These are phyloP conservation scores for Actinomortierella ambigua DNA, from an alignment of 371 early-diverging fungal species.

Conservation along the genomic window DNA sequence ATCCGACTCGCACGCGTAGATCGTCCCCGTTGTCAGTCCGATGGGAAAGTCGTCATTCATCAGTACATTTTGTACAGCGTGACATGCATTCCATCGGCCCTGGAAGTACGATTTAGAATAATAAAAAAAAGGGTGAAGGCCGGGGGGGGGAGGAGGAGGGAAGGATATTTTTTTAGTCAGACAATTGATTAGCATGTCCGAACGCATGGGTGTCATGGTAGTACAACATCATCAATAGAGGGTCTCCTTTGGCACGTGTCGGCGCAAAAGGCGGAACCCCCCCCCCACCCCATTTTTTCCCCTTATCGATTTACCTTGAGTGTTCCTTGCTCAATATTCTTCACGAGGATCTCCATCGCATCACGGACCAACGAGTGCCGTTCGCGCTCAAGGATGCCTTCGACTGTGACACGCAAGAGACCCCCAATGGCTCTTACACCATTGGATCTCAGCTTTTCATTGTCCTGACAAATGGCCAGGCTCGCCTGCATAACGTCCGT, in stretches of 20 bases:
- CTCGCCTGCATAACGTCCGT: slow-evolving; percentile 53
- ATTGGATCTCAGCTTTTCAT: slow-evolving; percentile 78
- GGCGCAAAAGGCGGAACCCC: no score
- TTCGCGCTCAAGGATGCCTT: slow-evolving; percentile 53
- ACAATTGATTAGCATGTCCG: no score
- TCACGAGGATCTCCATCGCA: slow-evolving; percentile 60
- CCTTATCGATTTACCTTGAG: slow-evolving; percentile 60
- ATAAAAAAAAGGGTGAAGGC: no score
- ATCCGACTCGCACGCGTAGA: slow-evolving; percentile 33
- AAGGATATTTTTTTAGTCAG: no score
- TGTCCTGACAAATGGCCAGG: slow-evolving; percentile 67
- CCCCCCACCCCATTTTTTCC: no score
- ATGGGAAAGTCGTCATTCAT: slow-evolving; percentile 66
- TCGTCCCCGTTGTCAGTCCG: slow-evolving; percentile 46
- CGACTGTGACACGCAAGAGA: slow-evolving; percentile 61
- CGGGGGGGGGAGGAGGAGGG: no score
- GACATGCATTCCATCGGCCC: slow-evolving; percentile 86
- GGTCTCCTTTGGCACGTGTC: no score
- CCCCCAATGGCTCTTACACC: slow-evolving; percentile 78
- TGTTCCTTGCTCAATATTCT: slow-evolving; percentile 73
- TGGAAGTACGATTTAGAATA: slow-evolving; percentile 18
- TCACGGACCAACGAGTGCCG: slow-evolving; percentile 58
- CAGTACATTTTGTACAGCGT: slow-evolving; percentile 73
- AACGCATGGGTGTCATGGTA: no score
- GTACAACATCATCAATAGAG: no score